Evolutionary conservation across 306 rosid species (phyloP), one percentile per base, ranked within the genome.

Genomic region (Begonia loranthoides): DNA sequence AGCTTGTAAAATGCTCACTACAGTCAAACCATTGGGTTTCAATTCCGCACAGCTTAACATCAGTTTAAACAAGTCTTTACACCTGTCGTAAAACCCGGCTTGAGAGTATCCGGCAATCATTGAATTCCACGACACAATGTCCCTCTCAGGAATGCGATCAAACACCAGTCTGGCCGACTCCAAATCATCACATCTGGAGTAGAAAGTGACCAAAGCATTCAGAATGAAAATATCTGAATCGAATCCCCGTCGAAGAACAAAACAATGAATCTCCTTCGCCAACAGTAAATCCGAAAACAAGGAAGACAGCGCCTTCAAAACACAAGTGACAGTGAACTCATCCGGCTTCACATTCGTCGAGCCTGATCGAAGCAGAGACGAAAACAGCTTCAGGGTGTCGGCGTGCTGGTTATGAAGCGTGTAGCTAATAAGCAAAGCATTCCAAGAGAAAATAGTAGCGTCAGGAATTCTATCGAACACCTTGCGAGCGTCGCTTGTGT

Each of bases 101-200:
- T 90, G 94, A 24, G 99, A 86, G 66, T 78, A 90, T 61, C 82
- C 95, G 6, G 77, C 72, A 66, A 90, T 73, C 93, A 86, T 80
- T 13, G 99, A 69, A 74, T 83, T 90, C 95, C 95, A 90, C 1
- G 95, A 78, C 36, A 86, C 94, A 1, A 63, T 49, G 66, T 86
- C 95, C 50, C 79, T 82, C 40, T 33, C 50, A 0, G 58, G 57
- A 81, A 80, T 80, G 56, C 58, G 44, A 45, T 86, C 84, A 41
- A 90, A 90, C 75, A 82, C 28, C 4, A 49, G 34, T 60, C 95
- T 66, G 1, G 94, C 94, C 41, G 61, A 50, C 2, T 51, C 65
- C 45, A 83, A 17, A 74, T 71, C 66, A 44, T 66, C 76, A 38
- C 94, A 78, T 66, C 84, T 80, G 13, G 88, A 76, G 51, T 78